Conservation (phyloP, 2,329 filamentous ascomycete genomes). For the Aureobasidium mangrovei region DNA sequence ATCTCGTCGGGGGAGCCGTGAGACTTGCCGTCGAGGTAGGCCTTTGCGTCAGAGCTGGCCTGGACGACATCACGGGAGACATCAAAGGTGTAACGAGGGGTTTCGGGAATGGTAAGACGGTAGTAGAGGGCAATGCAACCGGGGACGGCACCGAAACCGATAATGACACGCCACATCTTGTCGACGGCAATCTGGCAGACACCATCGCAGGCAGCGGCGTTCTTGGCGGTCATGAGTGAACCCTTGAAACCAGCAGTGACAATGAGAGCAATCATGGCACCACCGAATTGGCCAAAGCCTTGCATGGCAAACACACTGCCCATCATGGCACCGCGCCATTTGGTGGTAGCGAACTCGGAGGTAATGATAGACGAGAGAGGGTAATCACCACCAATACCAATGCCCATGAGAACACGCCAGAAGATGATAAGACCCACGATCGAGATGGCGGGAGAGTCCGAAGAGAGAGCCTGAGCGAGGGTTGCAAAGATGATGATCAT, state of each 20-base stretch:
- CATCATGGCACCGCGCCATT: conserved; percentile 83
- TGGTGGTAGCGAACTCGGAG: conserved; percentile 78
- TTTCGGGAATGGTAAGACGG: conserved; percentile 79
- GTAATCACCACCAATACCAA: conserved; percentile 72
- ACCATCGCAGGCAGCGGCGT: conserved; percentile 50
- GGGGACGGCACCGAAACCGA: conserved; percentile 73
- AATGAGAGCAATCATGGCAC: conserved; percentile 68
- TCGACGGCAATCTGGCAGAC: conserved; percentile 64
- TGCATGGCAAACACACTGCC: conserved; percentile 81
- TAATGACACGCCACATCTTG: conserved; percentile 79
- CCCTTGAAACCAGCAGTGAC: conserved; percentile 33
- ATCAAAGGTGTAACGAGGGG: conserved; percentile 81
- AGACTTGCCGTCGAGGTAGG: conserved; percentile 59
- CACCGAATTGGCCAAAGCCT: conserved; percentile 69
- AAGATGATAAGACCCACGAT: conserved; percentile 62
- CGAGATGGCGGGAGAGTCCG: conserved; percentile 53
- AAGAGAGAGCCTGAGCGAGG: conserved; percentile 60
- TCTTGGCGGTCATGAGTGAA: conserved; percentile 27
- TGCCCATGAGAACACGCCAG: conserved; percentile 72
- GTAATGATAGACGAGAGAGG: conserved; percentile 77
- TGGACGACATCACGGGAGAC: conserved; percentile 66
- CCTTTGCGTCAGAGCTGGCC: conserved; percentile 61
- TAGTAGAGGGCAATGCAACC: conserved; percentile 78
- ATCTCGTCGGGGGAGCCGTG: conserved; percentile 60
- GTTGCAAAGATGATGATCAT: conserved; percentile 75